Evolutionary conservation across 345 rosid genomes (phyloP).

Genomic region (Erodium maritimum): DNA sequence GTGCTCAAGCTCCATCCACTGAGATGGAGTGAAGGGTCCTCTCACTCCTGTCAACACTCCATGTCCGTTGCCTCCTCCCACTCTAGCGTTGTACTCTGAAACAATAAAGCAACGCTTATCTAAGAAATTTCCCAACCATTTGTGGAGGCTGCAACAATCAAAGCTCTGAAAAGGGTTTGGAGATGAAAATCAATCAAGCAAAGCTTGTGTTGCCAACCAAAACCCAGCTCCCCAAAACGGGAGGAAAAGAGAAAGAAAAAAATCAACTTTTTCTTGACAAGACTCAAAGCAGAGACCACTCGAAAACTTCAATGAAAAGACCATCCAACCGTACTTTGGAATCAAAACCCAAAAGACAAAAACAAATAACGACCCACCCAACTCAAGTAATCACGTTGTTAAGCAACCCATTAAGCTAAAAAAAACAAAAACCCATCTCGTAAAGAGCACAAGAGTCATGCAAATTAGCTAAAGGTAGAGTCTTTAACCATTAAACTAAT

Average conservation of each 20-base stretch:
- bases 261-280: neutral
- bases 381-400: too few relatives aligned
- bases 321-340: neutral
- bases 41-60: constrained; percentile 28
- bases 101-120: constrained; percentile 1
- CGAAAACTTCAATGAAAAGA: neutral
- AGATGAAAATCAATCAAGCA: neutral
- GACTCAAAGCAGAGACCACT: neutral
- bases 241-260: neutral
- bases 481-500: too few relatives aligned
- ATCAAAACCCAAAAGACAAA: too few relatives aligned
- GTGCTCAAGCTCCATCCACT: constrained; percentile 92
- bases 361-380: too few relatives aligned
- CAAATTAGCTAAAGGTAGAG: neutral
- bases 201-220: neutral
- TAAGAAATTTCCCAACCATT: neutral
- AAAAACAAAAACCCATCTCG: too few relatives aligned
- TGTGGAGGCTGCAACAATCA: constrained; percentile 2
- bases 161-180: neutral
- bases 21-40: constrained; percentile 58
- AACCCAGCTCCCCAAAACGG: neutral
- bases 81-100: constrained; percentile 29
- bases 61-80: constrained; percentile 26
- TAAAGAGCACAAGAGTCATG: too few relatives aligned
- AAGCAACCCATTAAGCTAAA: too few relatives aligned